Evolutionary conservation across 176 grass and related monocot species (phyloP), one percentile per base, ranked within the genome.

Genomic region (Aegilops speltoides): DNA sequence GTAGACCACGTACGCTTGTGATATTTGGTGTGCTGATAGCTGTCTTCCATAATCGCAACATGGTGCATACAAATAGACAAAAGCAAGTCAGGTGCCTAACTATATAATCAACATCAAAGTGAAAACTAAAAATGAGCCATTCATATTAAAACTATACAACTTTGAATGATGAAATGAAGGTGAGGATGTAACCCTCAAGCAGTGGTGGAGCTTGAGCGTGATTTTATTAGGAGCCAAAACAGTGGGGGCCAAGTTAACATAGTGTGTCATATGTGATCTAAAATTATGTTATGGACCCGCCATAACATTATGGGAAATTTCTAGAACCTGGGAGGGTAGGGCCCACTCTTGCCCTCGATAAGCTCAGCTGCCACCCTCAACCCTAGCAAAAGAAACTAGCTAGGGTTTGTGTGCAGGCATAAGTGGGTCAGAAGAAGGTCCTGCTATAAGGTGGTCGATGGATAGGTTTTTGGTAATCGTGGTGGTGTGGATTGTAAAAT

Each of bases 11-110:
- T 96, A 99, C 94, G 97, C 77, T 96, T 99, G 73, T 99, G 97
- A 83, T 99, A 99, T 78, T 96, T 96, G 69, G 97, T 99, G 86
- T 99, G 97, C 86, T 99, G 97, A n/a, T 99, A 99, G 84, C 97
- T 99, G 91, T 86, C 80, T 91, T 86, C 86, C 84, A 86, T 45
- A 77, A 85, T 82, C 56, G n/a, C 73, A 88, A 84, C 84, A 89
- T 91, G 87, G 87, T 91, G 87, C 13, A 81, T 19, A 65, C 76
- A 89, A 81, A 91, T 59, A 85, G 32, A 89, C 4, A 79, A 87
- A 82, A 61, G 32, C 31, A 2, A 83, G 66, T 90, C 81, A 95
- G 86, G 67, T 78, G 68, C n/a, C 67, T 59, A 64, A 37, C 31
- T 63, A 71, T 22, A 73, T 3, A 12, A 79, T 48, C 10, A 43